Percentiles rank a stretch among this genome's conserved stretches.
phyloP scores from a whole-genome alignment of 163 green algal species.

The Scenedesmus sp. region DNA sequence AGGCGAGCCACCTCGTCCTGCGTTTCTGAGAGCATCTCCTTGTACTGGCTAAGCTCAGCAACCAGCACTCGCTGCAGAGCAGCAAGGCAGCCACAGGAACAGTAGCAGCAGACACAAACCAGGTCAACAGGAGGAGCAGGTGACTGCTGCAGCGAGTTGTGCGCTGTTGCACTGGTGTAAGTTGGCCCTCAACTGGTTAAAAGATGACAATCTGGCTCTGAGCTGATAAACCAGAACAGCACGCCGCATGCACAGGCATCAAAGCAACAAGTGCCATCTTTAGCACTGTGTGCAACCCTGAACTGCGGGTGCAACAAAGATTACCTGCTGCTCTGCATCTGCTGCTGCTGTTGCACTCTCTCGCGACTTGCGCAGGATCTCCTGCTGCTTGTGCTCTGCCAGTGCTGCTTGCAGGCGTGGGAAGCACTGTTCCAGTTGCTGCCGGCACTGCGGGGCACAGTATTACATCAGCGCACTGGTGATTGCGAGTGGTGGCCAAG shows the following conservation, averaged over 20 bases:
- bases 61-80: neutral
- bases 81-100: neutral
- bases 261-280: too few relatives aligned
- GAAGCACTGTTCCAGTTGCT: constrained; percentile 26
- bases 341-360: constrained; percentile 22
- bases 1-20: constrained; percentile 34
- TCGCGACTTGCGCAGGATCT: neutral
- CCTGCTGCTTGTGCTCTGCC: constrained; percentile 24
- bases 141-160: neutral
- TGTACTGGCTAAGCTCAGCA: constrained; percentile 32
- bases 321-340: constrained; percentile 45
- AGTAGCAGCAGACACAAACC: neutral
- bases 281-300: too few relatives aligned
- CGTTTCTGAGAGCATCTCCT: constrained; percentile 27
- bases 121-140: neutral
- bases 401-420: constrained; percentile 36
- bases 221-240: too few relatives aligned
- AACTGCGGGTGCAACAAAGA: neutral
- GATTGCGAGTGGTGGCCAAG: neutral
- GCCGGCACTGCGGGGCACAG: constrained; percentile 36
- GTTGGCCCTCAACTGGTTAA: too few relatives aligned
- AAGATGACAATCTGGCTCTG: neutral
- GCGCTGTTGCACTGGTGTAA: too few relatives aligned
- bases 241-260: too few relatives aligned
- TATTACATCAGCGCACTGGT: neutral